A percentile compares a stretch with the other conserved stretches of the same genome.
Conservation (phyloP, 768 basidiomycete genomes). For the Suillus lakei region DNA sequence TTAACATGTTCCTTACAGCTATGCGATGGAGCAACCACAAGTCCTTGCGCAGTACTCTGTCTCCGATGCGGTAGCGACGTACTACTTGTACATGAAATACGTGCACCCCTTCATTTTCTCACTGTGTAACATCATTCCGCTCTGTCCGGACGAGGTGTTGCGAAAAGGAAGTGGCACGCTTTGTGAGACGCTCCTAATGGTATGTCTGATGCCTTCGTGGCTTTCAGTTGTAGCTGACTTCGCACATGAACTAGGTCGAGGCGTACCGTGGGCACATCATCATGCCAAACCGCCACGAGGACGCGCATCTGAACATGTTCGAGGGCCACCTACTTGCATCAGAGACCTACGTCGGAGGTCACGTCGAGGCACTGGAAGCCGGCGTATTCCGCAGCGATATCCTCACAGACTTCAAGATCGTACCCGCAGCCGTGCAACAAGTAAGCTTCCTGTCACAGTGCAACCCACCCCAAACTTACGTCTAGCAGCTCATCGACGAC, state of each 20-base stretch:
- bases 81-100: slow-evolving; percentile 99
- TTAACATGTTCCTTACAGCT: slow-evolving; percentile 50
- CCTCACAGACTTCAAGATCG: slow-evolving; percentile 91
- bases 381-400: slow-evolving; percentile 99
- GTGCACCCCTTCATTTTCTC: slow-evolving; percentile 99
- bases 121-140: slow-evolving; percentile 97
- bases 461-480: not conserved
- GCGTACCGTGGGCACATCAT: slow-evolving; percentile 91
- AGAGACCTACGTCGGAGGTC: slow-evolving; percentile 98
- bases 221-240: slow-evolving; percentile 12
- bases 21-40: slow-evolving; percentile 96
- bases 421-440: slow-evolving; percentile 83
- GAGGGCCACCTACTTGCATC: slow-evolving; percentile 96
- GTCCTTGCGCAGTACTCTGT: slow-evolving; percentile 96
- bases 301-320: slow-evolving; percentile 88
- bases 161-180: slow-evolving; percentile 96
- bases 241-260: slow-evolving; percentile 71
- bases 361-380: slow-evolving; percentile 97
- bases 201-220: slow-evolving; percentile 40
- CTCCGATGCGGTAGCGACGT: slow-evolving; percentile 99
- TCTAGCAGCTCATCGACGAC: slow-evolving; percentile 82
- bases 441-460: slow-evolving; percentile 30
- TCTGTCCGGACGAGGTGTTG: slow-evolving; percentile 94
- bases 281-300: slow-evolving; percentile 98
- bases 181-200: slow-evolving; percentile 98